Evolutionary conservation across 164 flowering plant genomes (phyloP).

Genomic region (Aristolochia contorta): DNA sequence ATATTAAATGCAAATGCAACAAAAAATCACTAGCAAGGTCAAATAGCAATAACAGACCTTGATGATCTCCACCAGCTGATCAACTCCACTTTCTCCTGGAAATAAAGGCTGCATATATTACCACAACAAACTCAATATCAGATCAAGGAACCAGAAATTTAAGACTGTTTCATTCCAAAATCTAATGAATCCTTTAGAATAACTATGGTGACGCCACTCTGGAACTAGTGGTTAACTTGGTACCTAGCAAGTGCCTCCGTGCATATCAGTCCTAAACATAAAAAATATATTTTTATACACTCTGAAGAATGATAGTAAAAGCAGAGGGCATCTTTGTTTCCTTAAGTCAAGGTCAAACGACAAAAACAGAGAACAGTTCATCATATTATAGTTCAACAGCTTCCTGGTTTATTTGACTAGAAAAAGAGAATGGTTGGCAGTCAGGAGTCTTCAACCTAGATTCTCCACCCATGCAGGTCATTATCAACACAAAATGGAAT

Average conservation of each 20-base stretch:
- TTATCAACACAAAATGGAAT: no score
- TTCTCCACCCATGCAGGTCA: no score
- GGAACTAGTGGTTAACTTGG: no score
- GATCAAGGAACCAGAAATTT: background rate
- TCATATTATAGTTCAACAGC: no score
- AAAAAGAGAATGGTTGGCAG: no score
- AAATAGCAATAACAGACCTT: slow-evolving; percentile 24
- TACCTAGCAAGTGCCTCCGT: no score
- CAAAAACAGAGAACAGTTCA: no score
- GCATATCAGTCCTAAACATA: no score
- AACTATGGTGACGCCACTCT: background rate
- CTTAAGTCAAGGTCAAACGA: no score
- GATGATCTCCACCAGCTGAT: slow-evolving; percentile 48
- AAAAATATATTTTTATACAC: background rate
- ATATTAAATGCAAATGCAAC: background rate
- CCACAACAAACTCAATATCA: slow-evolving; percentile 12
- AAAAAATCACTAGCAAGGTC: background rate
- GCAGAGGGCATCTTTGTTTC: no score
- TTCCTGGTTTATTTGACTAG: no score
- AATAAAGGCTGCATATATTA: slow-evolving; percentile 37
- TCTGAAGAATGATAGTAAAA: background rate
- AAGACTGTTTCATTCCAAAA: background rate
- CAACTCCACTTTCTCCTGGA: slow-evolving; percentile 66
- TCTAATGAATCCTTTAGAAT: background rate
- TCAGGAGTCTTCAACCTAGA: no score